A percentile compares a stretch with the other conserved stretches of the same genome.
Conservation (phyloP, 1,284 basidiomycete genomes). For the Trichosporon inkin region DNA sequence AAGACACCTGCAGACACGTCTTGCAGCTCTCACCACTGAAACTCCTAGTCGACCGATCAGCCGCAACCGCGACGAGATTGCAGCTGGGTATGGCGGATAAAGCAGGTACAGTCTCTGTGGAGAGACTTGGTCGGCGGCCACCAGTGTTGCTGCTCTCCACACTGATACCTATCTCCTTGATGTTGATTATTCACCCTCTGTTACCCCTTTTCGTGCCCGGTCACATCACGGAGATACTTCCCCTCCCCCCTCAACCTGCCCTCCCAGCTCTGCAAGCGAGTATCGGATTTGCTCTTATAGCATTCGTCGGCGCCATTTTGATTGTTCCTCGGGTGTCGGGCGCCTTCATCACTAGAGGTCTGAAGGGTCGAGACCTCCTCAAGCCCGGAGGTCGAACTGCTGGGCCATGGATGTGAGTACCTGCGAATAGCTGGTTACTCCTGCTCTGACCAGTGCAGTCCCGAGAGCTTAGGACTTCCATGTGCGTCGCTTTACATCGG, state of each 20-base stretch:
- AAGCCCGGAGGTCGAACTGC: constrained; percentile 58
- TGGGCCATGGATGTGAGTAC: constrained; percentile 60
- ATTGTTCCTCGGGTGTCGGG: constrained; percentile 70
- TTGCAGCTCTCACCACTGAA: too few relatives aligned
- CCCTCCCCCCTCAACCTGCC: constrained; percentile 33
- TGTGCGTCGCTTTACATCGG: constrained; percentile 86
- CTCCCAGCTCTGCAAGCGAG: constrained; percentile 56
- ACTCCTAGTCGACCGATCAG: too few relatives aligned
- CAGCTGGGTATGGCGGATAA: not conserved
- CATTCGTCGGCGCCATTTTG: constrained; percentile 67
- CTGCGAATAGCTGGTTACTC: too few relatives aligned
- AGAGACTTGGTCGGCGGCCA: constrained; percentile 27
- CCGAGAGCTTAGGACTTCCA: constrained; percentile 88
- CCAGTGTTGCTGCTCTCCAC: constrained; percentile 36
- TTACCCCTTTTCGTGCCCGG: constrained; percentile 34
- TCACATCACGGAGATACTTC: constrained; percentile 24
- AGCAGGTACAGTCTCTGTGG: constrained; percentile 6
- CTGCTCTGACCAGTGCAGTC: constrained; percentile 55
- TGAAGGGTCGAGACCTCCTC: constrained; percentile 75
- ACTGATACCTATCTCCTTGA: constrained; percentile 38
- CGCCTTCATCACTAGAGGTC: constrained; percentile 67
- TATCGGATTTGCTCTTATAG: constrained; percentile 73
- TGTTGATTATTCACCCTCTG: constrained; percentile 40
- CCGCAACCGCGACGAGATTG: too few relatives aligned
- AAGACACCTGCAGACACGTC: too few relatives aligned